Evolutionary conservation across 176 grass and related monocot species (phyloP).

Genomic region (Zea luxurians): DNA sequence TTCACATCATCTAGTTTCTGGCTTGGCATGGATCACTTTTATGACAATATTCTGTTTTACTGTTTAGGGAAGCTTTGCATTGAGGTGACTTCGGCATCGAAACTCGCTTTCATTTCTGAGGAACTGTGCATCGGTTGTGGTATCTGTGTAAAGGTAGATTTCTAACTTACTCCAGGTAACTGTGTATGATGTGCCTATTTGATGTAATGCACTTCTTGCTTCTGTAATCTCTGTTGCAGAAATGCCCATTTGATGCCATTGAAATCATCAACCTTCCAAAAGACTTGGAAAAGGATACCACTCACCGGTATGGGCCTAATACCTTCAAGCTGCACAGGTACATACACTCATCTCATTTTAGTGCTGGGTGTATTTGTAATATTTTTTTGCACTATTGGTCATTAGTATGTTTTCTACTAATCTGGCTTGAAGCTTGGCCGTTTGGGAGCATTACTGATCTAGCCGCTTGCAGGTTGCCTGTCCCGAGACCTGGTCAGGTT

Average conservation of each 20-base stretch:
- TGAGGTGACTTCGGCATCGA: constrained; percentile 58
- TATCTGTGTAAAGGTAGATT: constrained; percentile 85
- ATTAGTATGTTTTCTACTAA: constrained; percentile 10
- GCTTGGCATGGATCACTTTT: background rate
- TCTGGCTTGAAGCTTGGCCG: background rate
- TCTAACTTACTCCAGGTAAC: background rate
- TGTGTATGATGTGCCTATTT: background rate
- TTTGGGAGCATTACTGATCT: constrained; percentile 31
- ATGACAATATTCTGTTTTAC: constrained; percentile 7
- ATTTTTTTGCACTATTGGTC: background rate
- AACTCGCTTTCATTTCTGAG: constrained; percentile 86
- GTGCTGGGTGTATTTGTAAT: background rate
- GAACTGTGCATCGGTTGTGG: constrained; percentile 95
- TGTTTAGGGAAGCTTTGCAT: constrained; percentile 85
- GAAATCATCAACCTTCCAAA: constrained; percentile 96
- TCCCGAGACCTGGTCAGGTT: constrained; percentile 93
- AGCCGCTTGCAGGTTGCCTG: constrained; percentile 59
- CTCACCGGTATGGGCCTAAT: constrained; percentile 91
- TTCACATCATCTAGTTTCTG: background rate
- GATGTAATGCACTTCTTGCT: background rate
- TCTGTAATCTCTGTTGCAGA: constrained; percentile 48
- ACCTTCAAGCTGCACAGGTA: constrained; percentile 96
- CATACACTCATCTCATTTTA: background rate
- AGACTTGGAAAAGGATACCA: constrained; percentile 88
- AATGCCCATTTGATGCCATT: constrained; percentile 97